Evolutionary conservation across 2,329 filamentous ascomycete genomes (phyloP), one percentile per base, ranked within the genome.

Genomic region (Truncatella angustata): DNA sequence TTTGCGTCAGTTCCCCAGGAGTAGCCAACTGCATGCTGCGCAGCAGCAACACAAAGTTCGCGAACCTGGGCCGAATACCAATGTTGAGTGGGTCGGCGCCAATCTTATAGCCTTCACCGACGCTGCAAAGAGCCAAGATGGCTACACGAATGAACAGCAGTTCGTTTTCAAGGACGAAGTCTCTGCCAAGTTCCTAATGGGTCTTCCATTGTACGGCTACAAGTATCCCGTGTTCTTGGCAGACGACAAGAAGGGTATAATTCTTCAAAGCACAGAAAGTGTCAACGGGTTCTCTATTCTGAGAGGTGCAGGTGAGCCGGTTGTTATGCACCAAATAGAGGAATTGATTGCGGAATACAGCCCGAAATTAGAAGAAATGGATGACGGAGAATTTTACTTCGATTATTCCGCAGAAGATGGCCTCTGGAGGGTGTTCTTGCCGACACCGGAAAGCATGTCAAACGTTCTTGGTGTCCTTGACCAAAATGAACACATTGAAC

Each of bases 181-280:
- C 11, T 46, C 45, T 11, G 40, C 46, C n/a, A 58, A 54, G 28
- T 53, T 60, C 14, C 58, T 60, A 21, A 53, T 58, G 50, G 58
- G 58, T 2, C 37, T 54, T 7, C 58, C 58, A 2, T 50, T 59
- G 1, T 60, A 60, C 21, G 57, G 58, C n/a, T 60, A 60, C 48
- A 59, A 42, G 12, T 60, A 59, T 23, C 58, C 58, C 2, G 49
- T 59, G 6, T 23, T 40, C 7, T 42, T 36, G 4, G 51, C 23
- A 18, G 34, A 37, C 18, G 16, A 37, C 6, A 16, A 49, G 11
- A 11, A 21, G 30, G 46, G 46, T 4, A 37, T 2, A 9, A 34
- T 49, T 7, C 18, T 39, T n/a, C 46, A 24, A 14, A 11, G 6
- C 11, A 18, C 9, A 3, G 34, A 36, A 3, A 20, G 4, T 11